Percentiles rank a stretch among this genome's conserved stretches.
phyloP scores from a whole-genome alignment of 2,329 filamentous ascomycete species.

The Penicillium sp. region DNA sequence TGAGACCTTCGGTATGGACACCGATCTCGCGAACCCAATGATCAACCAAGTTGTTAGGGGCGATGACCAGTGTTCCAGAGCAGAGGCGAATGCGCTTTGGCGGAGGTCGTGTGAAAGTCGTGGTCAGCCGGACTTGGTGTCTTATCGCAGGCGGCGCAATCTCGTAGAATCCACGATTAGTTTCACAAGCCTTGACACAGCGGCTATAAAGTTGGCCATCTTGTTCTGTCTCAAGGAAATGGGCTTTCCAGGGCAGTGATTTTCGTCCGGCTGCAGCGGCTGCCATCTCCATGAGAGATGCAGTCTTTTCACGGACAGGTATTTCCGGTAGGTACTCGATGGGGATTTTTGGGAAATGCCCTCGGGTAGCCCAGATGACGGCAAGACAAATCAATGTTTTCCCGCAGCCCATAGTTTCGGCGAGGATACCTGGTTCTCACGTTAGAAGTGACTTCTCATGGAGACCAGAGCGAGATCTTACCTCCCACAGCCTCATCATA shows the following conservation, averaged over 20 bases:
- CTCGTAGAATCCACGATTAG: constrained; percentile 61
- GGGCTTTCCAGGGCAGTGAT: constrained; percentile 67
- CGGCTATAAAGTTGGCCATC: constrained; percentile 52
- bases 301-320: constrained; percentile 50
- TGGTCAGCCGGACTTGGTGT: constrained; percentile 43
- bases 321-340: constrained; percentile 51
- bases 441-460: constrained; percentile 2
- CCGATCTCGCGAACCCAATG: constrained; percentile 82
- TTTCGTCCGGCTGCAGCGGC: constrained; percentile 66
- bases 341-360: constrained; percentile 65
- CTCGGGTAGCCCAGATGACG: constrained; percentile 71
- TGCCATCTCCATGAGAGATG: constrained; percentile 71
- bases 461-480: constrained; percentile 27
- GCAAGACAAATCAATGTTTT: constrained; percentile 87
- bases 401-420: constrained; percentile 58
- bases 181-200: constrained; percentile 57
- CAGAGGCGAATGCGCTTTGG: constrained; percentile 59
- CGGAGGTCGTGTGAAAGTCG: constrained; percentile 37
- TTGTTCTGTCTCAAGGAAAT: constrained; percentile 55
- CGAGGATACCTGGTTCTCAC: constrained; percentile 38
- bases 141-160: constrained; percentile 48
- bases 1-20: constrained; percentile 70
- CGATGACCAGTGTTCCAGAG: constrained; percentile 71
- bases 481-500: constrained; percentile 77
- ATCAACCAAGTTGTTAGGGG: constrained; percentile 75